These are phyloP conservation scores for Trichoderma breve DNA, from an alignment of 2,329 filamentous ascomycete species.

Conservation along the genomic window DNA sequence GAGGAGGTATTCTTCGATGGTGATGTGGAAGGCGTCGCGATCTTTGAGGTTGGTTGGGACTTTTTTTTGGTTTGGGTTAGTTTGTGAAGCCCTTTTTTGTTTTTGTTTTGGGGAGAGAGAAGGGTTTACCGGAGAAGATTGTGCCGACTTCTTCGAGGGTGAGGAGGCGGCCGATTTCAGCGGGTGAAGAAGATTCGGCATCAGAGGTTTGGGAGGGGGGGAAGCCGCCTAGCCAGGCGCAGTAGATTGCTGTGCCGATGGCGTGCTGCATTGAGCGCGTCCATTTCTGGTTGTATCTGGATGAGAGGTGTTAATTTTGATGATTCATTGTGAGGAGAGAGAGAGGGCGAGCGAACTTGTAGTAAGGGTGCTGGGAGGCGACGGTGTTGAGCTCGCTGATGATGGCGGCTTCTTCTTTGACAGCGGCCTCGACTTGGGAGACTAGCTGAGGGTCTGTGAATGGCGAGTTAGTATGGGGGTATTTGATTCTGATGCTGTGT, in stretches of 20 bases:
- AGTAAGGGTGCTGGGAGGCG: slow-evolving; percentile 88
- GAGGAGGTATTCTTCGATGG: slow-evolving; percentile 94
- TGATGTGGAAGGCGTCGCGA: slow-evolving; percentile 86
- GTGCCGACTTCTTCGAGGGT: slow-evolving; percentile 85
- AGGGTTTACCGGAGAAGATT: slow-evolving; percentile 62
- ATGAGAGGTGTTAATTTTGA: background rate
- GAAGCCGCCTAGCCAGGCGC: slow-evolving; percentile 78
- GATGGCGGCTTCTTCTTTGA: slow-evolving; percentile 69
- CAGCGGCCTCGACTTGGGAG: slow-evolving; percentile 65
- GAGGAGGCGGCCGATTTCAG: slow-evolving; percentile 64
- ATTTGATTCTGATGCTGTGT: background rate
- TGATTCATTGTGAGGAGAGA: background rate
- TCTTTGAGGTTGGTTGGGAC: slow-evolving; percentile 92
- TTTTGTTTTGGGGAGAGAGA: background rate
- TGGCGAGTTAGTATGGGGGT: background rate
- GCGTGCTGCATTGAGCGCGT: slow-evolving; percentile 78
- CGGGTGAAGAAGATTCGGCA: slow-evolving; percentile 40
- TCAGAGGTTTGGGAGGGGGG: slow-evolving; percentile 36
- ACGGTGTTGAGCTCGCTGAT: slow-evolving; percentile 67
- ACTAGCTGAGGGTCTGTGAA: slow-evolving; percentile 62
- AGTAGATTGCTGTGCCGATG: slow-evolving; percentile 56
- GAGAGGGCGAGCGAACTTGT: slow-evolving; percentile 61
- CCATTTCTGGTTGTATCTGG: slow-evolving; percentile 81
- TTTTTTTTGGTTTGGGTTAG: slow-evolving; percentile 32
- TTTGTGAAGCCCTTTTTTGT: background rate